Conservation (phyloP, 1,139 yeast genomes). For the Pichia sp. region DNA sequence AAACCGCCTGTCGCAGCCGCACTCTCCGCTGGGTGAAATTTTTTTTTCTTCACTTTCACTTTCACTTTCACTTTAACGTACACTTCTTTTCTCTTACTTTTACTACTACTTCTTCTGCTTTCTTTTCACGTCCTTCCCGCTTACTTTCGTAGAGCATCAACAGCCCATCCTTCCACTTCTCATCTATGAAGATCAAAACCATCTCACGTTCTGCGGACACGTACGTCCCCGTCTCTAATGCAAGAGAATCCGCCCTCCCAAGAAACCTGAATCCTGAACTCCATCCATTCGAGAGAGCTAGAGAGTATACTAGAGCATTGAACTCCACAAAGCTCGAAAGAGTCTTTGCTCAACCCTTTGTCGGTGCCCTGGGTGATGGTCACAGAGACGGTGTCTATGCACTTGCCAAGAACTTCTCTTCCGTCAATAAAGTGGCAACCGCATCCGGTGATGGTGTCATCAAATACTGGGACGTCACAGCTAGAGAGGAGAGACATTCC, state of each 20-base stretch:
- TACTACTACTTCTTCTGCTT: background rate
- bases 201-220: conserved; percentile 85
- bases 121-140: background rate
- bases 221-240: conserved; percentile 85
- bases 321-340: conserved; percentile 94
- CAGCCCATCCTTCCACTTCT: background rate
- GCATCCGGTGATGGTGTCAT: conserved; percentile 95
- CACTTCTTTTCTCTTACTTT: too few species aligned
- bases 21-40: too few species aligned
- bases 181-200: conserved; percentile 72
- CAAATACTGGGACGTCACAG: conserved; percentile 84
- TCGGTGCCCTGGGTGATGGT: conserved; percentile 92
- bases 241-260: conserved; percentile 82
- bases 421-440: conserved; percentile 71
- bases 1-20: too few species aligned
- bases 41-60: background rate
- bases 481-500: conserved; percentile 65
- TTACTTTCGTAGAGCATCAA: background rate
- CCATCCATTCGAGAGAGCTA: conserved; percentile 94
- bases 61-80: background rate
- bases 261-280: conserved; percentile 89
- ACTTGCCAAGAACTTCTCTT: conserved; percentile 69
- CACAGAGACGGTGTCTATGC: conserved; percentile 95
- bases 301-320: conserved; percentile 92
- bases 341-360: conserved; percentile 96